These are phyloP conservation scores for Yamadazyma oceani DNA, from an alignment of 1,139 yeast genomes.

Conservation along the genomic window DNA sequence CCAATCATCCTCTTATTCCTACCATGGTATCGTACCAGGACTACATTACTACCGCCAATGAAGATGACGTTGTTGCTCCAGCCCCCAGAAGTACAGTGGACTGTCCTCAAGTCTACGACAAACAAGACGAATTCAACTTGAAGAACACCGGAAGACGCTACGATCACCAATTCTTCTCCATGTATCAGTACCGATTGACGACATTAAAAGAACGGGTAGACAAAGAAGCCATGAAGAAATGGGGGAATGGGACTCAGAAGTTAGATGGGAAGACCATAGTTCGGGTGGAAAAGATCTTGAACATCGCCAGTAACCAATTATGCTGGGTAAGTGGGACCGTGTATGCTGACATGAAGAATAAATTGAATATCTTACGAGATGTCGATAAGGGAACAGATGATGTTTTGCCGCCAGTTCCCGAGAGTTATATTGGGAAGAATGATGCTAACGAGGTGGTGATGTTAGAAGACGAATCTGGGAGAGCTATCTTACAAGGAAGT, in stretches of 20 bases:
- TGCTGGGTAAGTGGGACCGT: conserved; percentile 93
- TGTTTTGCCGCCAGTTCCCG: conserved; percentile 40
- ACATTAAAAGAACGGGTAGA: conserved; percentile 55
- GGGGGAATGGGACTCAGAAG: conserved; percentile 47
- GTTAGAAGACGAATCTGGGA: conserved; percentile 93
- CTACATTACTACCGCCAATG: conserved; percentile 4
- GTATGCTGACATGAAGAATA: conserved; percentile 78
- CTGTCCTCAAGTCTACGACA: conserved; percentile 13
- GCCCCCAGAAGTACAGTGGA: not conserved
- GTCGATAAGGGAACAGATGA: conserved; percentile 64
- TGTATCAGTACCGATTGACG: conserved; percentile 67
- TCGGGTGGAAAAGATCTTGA: conserved; percentile 67
- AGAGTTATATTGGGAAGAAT: conserved; percentile 25
- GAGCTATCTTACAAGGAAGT: conserved; percentile 74
- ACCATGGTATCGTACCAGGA: conserved; percentile 9
- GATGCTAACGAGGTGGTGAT: conserved; percentile 50
- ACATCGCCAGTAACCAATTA: conserved; percentile 65
- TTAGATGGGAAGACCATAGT: conserved; percentile 35
- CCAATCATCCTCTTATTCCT: too few relatives aligned
- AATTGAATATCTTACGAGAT: conserved; percentile 82
- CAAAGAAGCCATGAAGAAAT: conserved; percentile 39
- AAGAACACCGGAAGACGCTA: conserved; percentile 46
- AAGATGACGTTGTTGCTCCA: not conserved
- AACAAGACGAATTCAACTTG: conserved; percentile 20
- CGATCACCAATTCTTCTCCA: conserved; percentile 68